phyloP scores from a whole-genome alignment of 371 early-diverging fungal genomes.

The Circinella minor region DNA sequence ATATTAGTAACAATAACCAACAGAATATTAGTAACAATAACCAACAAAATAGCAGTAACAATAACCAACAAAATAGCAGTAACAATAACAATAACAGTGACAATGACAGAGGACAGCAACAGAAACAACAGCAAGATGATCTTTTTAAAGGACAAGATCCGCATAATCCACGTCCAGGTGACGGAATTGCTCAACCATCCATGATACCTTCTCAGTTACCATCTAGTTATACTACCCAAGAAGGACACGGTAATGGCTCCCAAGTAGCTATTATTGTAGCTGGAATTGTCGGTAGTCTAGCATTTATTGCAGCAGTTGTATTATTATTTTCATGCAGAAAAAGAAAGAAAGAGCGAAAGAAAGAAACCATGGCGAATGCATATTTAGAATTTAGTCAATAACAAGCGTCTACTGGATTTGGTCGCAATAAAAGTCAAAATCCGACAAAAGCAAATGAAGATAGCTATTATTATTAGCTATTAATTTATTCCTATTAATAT shows the following conservation, averaged over 20 bases:
- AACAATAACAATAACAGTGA: constrained; percentile 10
- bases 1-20: constrained; percentile 14
- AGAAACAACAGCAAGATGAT: background rate
- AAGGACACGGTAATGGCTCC: constrained; percentile 3
- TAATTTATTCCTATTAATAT: background rate
- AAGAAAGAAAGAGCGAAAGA: constrained; percentile 30
- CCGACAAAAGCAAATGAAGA: constrained; percentile 15
- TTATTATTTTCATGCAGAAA: constrained; percentile 26
- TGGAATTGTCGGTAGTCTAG: constrained; percentile 24
- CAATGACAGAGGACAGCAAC: constrained; percentile 5
- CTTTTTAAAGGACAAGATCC: constrained; percentile 4
- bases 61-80: too few relatives aligned
- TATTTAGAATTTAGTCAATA: constrained; percentile 37
- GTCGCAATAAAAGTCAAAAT: constrained; percentile 19
- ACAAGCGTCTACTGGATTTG: constrained; percentile 19
- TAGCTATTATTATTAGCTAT: constrained; percentile 6
- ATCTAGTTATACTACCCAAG: background rate
- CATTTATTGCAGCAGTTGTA: constrained; percentile 22
- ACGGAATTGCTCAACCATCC: background rate
- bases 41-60: constrained; percentile 13
- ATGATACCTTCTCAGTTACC: constrained; percentile 6
- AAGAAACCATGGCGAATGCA: constrained; percentile 41
- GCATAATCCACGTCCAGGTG: background rate
- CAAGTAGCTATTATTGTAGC: constrained; percentile 25
- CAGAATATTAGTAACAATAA: constrained; percentile 9